Percentiles rank a stretch among this genome's conserved stretches.
These are phyloP conservation scores for Colletotrichum shisoi DNA, from an alignment of 2,329 filamentous ascomycete species.

Conservation along the genomic window DNA sequence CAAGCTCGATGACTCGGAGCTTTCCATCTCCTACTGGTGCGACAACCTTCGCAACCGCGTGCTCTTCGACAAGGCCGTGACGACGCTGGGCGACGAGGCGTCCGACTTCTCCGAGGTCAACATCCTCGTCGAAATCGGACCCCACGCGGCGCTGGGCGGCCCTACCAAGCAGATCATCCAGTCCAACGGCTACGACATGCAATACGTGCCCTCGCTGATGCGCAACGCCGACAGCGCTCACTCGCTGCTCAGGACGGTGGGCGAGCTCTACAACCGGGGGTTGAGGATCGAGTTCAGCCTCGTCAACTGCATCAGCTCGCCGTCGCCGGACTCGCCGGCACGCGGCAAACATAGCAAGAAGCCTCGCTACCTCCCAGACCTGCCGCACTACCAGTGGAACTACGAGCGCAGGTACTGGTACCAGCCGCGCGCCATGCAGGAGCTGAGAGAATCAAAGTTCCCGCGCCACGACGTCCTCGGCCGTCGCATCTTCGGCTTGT, in stretches of 20 bases:
- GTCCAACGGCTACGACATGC: background rate
- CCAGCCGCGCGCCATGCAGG: constrained; percentile 6
- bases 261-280: constrained; percentile 15
- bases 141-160: background rate
- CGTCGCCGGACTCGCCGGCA: background rate
- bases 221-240: background rate
- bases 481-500: background rate
- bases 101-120: constrained; percentile 43
- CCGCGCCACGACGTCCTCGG: constrained; percentile 22
- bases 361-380: constrained; percentile 3
- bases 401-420: constrained; percentile 17
- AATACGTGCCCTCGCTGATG: constrained; percentile 13
- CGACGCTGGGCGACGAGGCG: constrained; percentile 1
- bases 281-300: background rate
- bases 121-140: background rate
- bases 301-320: constrained; percentile 1
- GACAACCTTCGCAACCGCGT: constrained; percentile 21
- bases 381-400: constrained; percentile 25
- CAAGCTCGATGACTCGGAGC: background rate
- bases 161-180: constrained; percentile 23
- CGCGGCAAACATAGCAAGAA: background rate
- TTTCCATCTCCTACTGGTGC: constrained; percentile 14
- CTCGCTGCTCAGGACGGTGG: constrained; percentile 9
- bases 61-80: constrained; percentile 11
- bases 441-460: constrained; percentile 4